Evolutionary conservation across 2,329 filamentous ascomycete genomes (phyloP), one percentile per base, ranked within the genome.

Genomic region (Ophiostoma ips): DNA sequence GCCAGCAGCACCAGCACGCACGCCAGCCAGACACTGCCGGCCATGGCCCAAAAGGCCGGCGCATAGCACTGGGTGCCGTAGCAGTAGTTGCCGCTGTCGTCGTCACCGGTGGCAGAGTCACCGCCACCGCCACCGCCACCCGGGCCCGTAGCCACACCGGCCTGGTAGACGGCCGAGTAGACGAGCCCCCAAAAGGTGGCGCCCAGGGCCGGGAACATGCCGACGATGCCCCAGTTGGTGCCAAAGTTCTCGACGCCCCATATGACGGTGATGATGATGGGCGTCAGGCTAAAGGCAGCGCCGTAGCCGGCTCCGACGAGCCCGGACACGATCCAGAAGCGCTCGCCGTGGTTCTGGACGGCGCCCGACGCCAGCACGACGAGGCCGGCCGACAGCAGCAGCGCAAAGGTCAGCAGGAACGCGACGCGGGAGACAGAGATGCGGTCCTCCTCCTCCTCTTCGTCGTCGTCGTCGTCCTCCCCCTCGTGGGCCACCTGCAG

Each of bases 241-340:
- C 87, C 92, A 62, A 98, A 96, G 63, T 96, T 98, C 69, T 96
- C 89, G 0, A 95, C 88, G 24, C 92, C 92, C 92, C 92, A 98
- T 43, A 98, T 90, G 10, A 95, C 88, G n/a, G 83, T 87, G 58
- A 95, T 84, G 51, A 96, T 86, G 56, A 96, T 89, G 2, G 92
- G 92, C 0, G 85, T 84, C 6, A 96, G 75, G 45, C 80, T 84
- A 69, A 96, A 98, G 19, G 89, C 79, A 31, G 89, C 89, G 41
- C 92, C 92, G 62, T 98, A 96, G 41, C 92, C 92, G 1, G 88
- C 82, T 7, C 92, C 92, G 7, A 98, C 80, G 1, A 89, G 73
- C 0, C 83, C 78, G 0, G 87, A 94, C 9, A 94, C 84, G 45
- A 90, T 66, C 76, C 88, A 90, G 68, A 96, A 95, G 34, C 87